phyloP scores from a whole-genome alignment of 192 early-diverging fungal species.

The Coemansia umbellata region DNA sequence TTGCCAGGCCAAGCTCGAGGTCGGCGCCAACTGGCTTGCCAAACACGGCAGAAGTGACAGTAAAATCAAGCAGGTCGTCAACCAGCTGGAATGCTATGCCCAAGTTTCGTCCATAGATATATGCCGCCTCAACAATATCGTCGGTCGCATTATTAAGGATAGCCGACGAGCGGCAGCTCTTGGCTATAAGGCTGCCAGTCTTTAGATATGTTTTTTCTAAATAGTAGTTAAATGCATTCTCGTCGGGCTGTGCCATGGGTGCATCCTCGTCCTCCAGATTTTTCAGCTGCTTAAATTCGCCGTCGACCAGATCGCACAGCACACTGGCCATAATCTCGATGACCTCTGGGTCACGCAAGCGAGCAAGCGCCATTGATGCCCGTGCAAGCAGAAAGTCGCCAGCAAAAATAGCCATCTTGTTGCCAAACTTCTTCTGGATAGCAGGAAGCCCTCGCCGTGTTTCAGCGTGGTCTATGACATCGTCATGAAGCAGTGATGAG shows the following conservation, averaged over 20 bases:
- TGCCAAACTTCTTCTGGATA: slow-evolving; percentile 86
- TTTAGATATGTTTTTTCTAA: slow-evolving; percentile 95
- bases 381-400: slow-evolving; percentile 92
- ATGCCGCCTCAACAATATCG: slow-evolving; percentile 74
- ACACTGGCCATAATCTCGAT: slow-evolving; percentile 90
- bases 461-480: slow-evolving; percentile 78
- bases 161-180: slow-evolving; percentile 82
- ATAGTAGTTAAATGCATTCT: slow-evolving; percentile 78
- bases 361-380: slow-evolving; percentile 85
- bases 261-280: slow-evolving; percentile 56
- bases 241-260: slow-evolving; percentile 37
- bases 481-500: slow-evolving; percentile 91
- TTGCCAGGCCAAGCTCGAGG: slow-evolving; percentile 83
- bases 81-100: slow-evolving; percentile 95
- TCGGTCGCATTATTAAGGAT: slow-evolving; percentile 74
- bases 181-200: slow-evolving; percentile 90
- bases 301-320: slow-evolving; percentile 92
- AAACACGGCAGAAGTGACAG: slow-evolving; percentile 64
- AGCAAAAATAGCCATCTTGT: slow-evolving; percentile 95
- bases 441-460: slow-evolving; percentile 71
- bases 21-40: slow-evolving; percentile 93
- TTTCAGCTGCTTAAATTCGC: slow-evolving; percentile 95
- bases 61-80: slow-evolving; percentile 92
- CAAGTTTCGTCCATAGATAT: slow-evolving; percentile 82
- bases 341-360: slow-evolving; percentile 85